These are phyloP conservation scores for Solanum bulbocastanum DNA, from an alignment of 257 asterid species.

Conservation along the genomic window DNA sequence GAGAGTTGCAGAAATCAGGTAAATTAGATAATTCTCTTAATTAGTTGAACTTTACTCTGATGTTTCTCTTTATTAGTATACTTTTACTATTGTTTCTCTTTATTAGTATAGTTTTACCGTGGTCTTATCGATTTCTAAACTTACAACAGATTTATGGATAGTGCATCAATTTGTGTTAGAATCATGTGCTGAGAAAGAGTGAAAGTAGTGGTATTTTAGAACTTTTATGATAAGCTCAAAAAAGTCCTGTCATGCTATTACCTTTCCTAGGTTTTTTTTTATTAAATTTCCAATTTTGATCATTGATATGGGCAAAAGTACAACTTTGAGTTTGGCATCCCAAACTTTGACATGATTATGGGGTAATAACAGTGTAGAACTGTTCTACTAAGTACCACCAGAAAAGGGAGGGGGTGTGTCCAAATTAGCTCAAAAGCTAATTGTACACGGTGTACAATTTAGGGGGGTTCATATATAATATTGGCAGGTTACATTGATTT, in stretches of 20 bases:
- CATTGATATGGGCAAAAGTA: no score
- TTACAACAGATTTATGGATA: background rate
- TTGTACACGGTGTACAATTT: no score
- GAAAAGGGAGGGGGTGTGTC: no score
- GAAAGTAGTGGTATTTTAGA: background rate
- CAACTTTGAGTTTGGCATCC: no score
- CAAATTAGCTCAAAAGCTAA: no score
- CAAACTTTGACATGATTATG: no score
- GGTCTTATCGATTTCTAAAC: background rate
- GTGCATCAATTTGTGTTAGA: background rate
- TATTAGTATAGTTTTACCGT: background rate
- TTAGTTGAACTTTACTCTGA: background rate
- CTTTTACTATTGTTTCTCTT: background rate
- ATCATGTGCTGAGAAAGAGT: background rate
- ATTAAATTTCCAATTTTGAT: no score
- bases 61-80: background rate
- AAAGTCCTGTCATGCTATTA: no score
- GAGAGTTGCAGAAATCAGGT: conserved; percentile 80
- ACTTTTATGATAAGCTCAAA: background rate
- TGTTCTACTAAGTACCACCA: no score
- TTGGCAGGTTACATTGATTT: background rate
- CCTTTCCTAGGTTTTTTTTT: no score
- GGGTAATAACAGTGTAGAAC: no score
- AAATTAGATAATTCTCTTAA: background rate
- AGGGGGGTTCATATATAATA: no score